Base-by-base conservation (phyloP, 345 rosid genomes). In the Capsella bursapastoris region DNA sequence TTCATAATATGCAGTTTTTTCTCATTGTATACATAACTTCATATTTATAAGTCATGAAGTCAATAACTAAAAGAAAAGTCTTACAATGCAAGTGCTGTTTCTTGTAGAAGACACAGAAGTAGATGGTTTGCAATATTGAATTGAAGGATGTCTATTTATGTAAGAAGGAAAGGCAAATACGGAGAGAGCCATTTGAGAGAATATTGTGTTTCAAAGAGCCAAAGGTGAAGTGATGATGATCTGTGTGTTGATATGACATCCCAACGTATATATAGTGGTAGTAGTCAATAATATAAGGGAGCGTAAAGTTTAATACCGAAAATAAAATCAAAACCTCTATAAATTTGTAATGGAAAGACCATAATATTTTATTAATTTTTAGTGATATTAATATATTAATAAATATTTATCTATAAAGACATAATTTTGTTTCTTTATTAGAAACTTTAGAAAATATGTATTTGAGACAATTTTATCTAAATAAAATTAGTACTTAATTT, bases 81-180 rank as follows among this genome's bases (percentile, higher is more conserved):
- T 72, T 63, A 65, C 69, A 49, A 3, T 25, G 68, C 80, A 82
- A 68, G 66, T 50, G 77, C 66, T 49, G 82, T 50, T n/a, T 45
- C 8, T 45, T 45, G 18, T n/a, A n/a, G 50, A 45, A 45, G 22
- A 65, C 64, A 73, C 27, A 75, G 68, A 40, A 62, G 32, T 35
- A 49, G 25, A 2, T 22, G 65, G 51, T 34, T 79, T 84, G n/a
- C 44, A 78, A 79, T 79, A 73, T 32, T 80, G 86, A 12, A 71
- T 51, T 64, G 66, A 66, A 7, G 86, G 27, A 31, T 49, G 38
- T 7, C 66, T 59, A 77, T 14, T 82, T 58, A 71, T 64, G 69
- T 70, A 67, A 53, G 77, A 78, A 59, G 89, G 84, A 48, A 89
- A 79, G 61, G 91, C 22, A n/a, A 45, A 45, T n/a, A 6, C 50